phyloP scores from a whole-genome alignment of 2,329 filamentous ascomycete genomes.

The Talaromyces atroroseus region DNA sequence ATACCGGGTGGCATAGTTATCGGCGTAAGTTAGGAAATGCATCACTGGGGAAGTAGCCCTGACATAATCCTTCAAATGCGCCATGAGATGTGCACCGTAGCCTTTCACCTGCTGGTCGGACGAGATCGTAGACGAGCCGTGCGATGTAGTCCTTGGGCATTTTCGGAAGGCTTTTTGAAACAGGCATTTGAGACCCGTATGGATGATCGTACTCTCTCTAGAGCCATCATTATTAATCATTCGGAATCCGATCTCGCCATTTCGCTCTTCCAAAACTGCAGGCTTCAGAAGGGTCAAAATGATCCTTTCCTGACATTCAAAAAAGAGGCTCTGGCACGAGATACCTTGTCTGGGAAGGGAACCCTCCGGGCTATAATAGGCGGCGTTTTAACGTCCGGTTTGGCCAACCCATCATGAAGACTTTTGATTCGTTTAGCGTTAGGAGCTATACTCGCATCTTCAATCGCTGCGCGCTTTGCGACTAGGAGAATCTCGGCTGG shows the following conservation, averaged over 20 bases:
- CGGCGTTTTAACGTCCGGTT: constrained; percentile 51
- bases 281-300: constrained; percentile 49
- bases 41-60: constrained; percentile 95
- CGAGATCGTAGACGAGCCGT: constrained; percentile 90
- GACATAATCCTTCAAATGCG: constrained; percentile 94
- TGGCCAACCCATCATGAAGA: constrained; percentile 20
- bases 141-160: constrained; percentile 99
- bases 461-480: not conserved
- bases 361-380: constrained; percentile 38
- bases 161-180: constrained; percentile 97
- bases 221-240: constrained; percentile 96
- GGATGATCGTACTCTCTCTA: constrained; percentile 82
- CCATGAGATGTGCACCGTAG: constrained; percentile 97
- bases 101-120: constrained; percentile 98
- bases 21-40: constrained; percentile 97
- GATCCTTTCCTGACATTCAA: not conserved
- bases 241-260: constrained; percentile 90
- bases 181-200: constrained; percentile 93
- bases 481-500: not conserved
- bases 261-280: constrained; percentile 87
- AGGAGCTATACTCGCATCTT: not conserved
- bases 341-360: constrained; percentile 82
- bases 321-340: not conserved
- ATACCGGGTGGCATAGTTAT: constrained; percentile 98
- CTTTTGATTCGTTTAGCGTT: not conserved